Base-by-base conservation (phyloP, 257 asterid genomes). In the Cinchona pubescens region DNA sequence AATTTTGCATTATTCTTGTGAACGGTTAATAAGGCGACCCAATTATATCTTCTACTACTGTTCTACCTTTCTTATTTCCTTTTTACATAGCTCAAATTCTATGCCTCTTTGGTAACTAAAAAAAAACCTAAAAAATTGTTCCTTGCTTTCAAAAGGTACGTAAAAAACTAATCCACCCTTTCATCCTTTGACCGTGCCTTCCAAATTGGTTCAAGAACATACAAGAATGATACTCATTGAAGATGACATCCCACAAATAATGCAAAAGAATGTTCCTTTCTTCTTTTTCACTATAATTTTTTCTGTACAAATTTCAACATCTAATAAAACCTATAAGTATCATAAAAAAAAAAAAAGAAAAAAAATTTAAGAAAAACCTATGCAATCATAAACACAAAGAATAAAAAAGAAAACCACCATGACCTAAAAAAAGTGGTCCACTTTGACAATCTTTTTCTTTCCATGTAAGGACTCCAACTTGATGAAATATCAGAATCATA, bases 401-500 rank as follows among this genome's bases (percentile, higher is more conserved):
- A 81, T n/a, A n/a, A 79, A 67, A 0, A 81, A 7, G 62, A 67
- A 70, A 67, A 71, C 75, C 75, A 80, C 59, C 23, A 69, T 35
- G n/a, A 66, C 56, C 16, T 3, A n/a, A 59, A 83, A 25, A 78
- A 48, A 61, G 75, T 78, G 32, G 77, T 82, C 90, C 83, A 86
- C 83, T 73, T 82, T 27, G 71, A 74, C 23, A 75, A 34, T 72
- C 38, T 80, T 73, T 81, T 80, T 45, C 79, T 65, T 5, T 70
- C 80, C 71, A 32, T 25, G 13, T 65, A 72, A 65, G 82, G 68
- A 18, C 82, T 82, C 87, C 84, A 61, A 72, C 90, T 80, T 42
- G 94, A 87, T 2, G 97, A 91, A 18, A 80, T 59, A 51, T 88
- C 94, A 8, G 96, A 88, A 29, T 82, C 87, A n/a, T 86, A 72